Base-by-base conservation (phyloP, 139 green algal species). In the Picochlorum costavermella region DNA sequence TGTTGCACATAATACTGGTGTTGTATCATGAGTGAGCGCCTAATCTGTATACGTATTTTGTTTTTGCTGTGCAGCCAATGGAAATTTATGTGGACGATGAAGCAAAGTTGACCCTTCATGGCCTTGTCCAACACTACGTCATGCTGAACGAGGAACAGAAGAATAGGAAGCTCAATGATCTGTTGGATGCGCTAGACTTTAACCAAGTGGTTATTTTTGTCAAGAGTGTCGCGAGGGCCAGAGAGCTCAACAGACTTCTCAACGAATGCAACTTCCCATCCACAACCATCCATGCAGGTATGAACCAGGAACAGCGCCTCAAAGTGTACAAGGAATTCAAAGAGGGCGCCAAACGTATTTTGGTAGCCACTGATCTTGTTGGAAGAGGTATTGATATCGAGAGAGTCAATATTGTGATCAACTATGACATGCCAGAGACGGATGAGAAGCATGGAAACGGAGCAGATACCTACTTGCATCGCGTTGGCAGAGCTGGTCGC, bases 331-430 rank as follows among this genome's bases (percentile, higher is more conserved):
- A 95, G 69, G 69, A 81, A 50, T 98, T 98, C 82, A 98, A 98
- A 84, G 85, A 95, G 73, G 89, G 90, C 37, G 74, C 89, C 50
- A 95, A 96, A 80, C 86, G 94, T 59, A 97, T 99, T 75, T 81
- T 99, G 70, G 94, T 99, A 48, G 92, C 94, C 23, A 99, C 94
- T 6, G 94, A 99, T 79, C 80, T 99, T 60, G 84, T 98, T 50
- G 88, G 88, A 9, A 90, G 94, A 56, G 94, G 94, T 48, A 97
- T 99, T 75, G 94, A 99, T 73, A 94, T 99, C 69, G 94, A 98
- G 87, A 83, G 92, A 37, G 94, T 99, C 57, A 99, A 99, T 79
- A 96, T 99, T 61, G 94, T 99, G 17, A 97, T 99, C 84, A 99
- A 99, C 82, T 99, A 98, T 69, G 94, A 99, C 81, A 99, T 99